Evolutionary conservation across 1,284 basidiomycete genomes (phyloP).

Genomic region (Neolentinus lepideus): DNA sequence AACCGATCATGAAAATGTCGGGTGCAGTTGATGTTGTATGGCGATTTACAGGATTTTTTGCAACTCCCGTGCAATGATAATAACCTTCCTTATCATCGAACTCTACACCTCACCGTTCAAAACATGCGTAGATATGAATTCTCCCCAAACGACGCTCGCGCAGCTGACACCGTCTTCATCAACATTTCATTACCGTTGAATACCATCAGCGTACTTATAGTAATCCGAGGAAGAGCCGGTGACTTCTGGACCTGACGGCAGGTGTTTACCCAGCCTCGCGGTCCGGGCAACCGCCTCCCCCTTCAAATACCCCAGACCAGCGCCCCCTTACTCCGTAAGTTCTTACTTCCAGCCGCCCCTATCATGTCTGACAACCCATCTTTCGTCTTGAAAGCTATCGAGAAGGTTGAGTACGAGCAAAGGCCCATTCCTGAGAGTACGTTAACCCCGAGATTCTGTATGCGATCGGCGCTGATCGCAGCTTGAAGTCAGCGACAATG

Average conservation of each 20-base stretch:
- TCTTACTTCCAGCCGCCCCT: not conserved
- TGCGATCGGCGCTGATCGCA: conserved; percentile 2
- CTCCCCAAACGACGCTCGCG: no score
- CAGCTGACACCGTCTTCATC: no score
- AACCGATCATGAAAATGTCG: no score
- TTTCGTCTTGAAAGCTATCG: conserved; percentile 70
- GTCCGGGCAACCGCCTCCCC: not conserved
- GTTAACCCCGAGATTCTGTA: conserved; percentile 13
- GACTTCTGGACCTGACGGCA: not conserved
- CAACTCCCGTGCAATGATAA: no score
- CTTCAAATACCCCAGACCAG: not conserved
- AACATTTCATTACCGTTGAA: no score
- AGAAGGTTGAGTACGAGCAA: conserved; percentile 72
- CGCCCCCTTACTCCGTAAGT: not conserved
- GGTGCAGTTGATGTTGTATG: no score
- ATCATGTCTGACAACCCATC: conserved; percentile 71
- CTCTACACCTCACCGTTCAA: no score
- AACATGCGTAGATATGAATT: no score
- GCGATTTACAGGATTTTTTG: no score
- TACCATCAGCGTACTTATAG: no score
- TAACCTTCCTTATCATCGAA: no score
- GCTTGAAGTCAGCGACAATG: conserved; percentile 54
- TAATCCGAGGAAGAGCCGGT: not conserved
- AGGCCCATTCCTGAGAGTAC: conserved; percentile 72
- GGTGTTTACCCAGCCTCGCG: not conserved